A percentile compares a stretch with the other conserved stretches of the same genome.
Evolutionary conservation across 139 green algal species (phyloP).

Genomic region (Micromonas commoda): DNA sequence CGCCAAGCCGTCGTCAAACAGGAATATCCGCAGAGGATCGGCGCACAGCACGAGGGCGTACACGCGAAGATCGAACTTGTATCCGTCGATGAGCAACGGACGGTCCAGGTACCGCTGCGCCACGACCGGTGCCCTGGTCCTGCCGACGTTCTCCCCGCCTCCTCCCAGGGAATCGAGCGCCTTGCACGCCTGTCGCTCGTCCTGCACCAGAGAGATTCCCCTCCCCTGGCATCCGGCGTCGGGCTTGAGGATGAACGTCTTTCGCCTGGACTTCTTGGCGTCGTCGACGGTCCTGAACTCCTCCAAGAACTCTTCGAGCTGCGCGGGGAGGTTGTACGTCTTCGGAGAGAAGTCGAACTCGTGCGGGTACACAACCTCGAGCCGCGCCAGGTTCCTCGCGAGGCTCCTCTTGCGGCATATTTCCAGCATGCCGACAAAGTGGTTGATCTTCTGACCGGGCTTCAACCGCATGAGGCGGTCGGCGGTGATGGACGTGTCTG

Average conservation of each 20-base stretch:
- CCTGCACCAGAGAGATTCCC: slow-evolving; percentile 54
- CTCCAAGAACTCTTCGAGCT: slow-evolving; percentile 21
- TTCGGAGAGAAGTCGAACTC: slow-evolving; percentile 31
- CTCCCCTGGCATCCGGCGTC: slow-evolving; percentile 66
- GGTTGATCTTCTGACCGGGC: slow-evolving; percentile 70
- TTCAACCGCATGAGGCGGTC: slow-evolving; percentile 59
- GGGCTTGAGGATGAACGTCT: slow-evolving; percentile 76
- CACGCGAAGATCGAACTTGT: slow-evolving; percentile 64
- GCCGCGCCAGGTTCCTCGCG: slow-evolving; percentile 55
- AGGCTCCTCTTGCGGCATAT: slow-evolving; percentile 74
- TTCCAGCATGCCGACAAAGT: slow-evolving; percentile 79
- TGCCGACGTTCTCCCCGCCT: slow-evolving; percentile 33
- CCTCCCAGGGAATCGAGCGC: slow-evolving; percentile 44
- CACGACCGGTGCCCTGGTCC: neutral
- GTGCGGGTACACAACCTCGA: slow-evolving; percentile 31
- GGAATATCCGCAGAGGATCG: slow-evolving; percentile 57
- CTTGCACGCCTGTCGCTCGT: slow-evolving; percentile 28
- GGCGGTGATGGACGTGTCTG: slow-evolving; percentile 60
- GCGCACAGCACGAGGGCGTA: slow-evolving; percentile 56
- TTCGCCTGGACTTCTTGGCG: slow-evolving; percentile 34
- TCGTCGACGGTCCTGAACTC: too few relatives aligned
- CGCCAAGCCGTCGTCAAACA: slow-evolving; percentile 61
- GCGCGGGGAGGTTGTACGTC: slow-evolving; percentile 56
- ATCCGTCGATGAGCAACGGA: slow-evolving; percentile 55
- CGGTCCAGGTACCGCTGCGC: slow-evolving; percentile 48